Evolutionary conservation across 2,329 filamentous ascomycete species (phyloP).

Genomic region (Claviceps sp.): DNA sequence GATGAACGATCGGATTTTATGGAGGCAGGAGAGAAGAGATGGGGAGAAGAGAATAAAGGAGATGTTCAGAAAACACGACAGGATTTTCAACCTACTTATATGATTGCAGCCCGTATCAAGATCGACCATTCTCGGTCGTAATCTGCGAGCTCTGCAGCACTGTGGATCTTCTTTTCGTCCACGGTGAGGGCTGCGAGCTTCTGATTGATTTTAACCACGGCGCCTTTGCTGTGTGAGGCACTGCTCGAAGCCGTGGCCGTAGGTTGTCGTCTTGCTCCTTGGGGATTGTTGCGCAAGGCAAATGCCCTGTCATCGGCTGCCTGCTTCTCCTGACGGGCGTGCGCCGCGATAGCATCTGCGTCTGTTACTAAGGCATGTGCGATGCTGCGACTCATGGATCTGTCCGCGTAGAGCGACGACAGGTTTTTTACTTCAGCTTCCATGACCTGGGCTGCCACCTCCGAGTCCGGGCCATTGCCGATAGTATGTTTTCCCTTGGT

Average conservation of each 20-base stretch:
- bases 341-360: constrained; percentile 4
- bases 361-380: constrained; percentile 8
- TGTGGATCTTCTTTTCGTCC: not conserved
- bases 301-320: not conserved
- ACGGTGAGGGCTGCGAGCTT: not conserved
- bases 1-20: not conserved
- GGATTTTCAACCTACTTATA: constrained; percentile 29
- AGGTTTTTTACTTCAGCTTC: constrained; percentile 7
- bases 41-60: not conserved
- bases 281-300: no score
- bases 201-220: not conserved
- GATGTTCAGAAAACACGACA: not conserved
- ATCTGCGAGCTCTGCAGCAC: constrained; percentile 8
- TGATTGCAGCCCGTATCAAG: constrained; percentile 38
- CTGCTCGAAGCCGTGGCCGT: not conserved
- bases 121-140: constrained; percentile 32
- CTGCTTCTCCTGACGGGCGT: not conserved
- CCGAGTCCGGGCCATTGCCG: constrained; percentile 1
- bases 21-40: not conserved
- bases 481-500: constrained; percentile 7
- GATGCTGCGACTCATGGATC: constrained; percentile 9
- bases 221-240: not conserved
- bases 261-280: not conserved
- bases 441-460: constrained; percentile 7
- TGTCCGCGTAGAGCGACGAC: constrained; percentile 4